Conservation (phyloP, 768 basidiomycete species). For the Amanita inopinata region DNA sequence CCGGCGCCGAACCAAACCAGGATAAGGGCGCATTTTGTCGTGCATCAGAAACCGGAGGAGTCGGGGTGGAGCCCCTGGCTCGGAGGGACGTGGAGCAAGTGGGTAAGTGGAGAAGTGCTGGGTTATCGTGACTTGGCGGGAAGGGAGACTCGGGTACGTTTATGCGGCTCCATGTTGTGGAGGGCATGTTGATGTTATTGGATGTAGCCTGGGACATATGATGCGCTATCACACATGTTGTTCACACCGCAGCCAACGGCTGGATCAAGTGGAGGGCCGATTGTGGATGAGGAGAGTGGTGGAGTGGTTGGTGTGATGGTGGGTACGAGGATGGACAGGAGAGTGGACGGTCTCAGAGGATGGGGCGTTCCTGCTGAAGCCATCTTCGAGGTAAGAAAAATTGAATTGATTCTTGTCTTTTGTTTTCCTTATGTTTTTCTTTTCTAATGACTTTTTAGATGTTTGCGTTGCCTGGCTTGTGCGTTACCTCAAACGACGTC, state of each 20-base stretch:
- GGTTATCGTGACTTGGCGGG: slow-evolving; percentile 56
- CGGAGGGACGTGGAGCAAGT: slow-evolving; percentile 44
- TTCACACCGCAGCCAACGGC: slow-evolving; percentile 45
- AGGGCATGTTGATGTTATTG: slow-evolving; percentile 3
- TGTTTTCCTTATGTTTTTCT: too few relatives aligned
- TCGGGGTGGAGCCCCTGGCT: slow-evolving; percentile 42
- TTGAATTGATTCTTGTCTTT: too few relatives aligned
- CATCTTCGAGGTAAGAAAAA: slow-evolving; percentile 45
- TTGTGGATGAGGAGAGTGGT: slow-evolving; percentile 50
- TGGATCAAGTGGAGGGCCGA: slow-evolving; percentile 64
- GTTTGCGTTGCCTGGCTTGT: slow-evolving; percentile 43
- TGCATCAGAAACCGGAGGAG: slow-evolving; percentile 27
- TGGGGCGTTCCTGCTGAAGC: slow-evolving; percentile 58
- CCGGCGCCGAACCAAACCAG: slow-evolving; percentile 35
- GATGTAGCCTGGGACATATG: slow-evolving; percentile 56
- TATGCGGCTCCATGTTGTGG: neutral
- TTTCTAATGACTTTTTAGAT: slow-evolving; percentile 24
- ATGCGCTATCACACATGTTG: slow-evolving; percentile 46
- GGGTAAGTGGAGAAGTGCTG: slow-evolving; percentile 39
- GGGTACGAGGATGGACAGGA: slow-evolving; percentile 48
- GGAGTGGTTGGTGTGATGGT: slow-evolving; percentile 57
- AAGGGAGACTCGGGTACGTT: slow-evolving; percentile 40
- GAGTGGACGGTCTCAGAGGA: slow-evolving; percentile 43
- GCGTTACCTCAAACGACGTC: slow-evolving; percentile 20
- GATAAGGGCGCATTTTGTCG: slow-evolving; percentile 47